Evolutionary conservation across 176 grass and related monocot species (phyloP).

Genomic region (Saccharum spontaneum): DNA sequence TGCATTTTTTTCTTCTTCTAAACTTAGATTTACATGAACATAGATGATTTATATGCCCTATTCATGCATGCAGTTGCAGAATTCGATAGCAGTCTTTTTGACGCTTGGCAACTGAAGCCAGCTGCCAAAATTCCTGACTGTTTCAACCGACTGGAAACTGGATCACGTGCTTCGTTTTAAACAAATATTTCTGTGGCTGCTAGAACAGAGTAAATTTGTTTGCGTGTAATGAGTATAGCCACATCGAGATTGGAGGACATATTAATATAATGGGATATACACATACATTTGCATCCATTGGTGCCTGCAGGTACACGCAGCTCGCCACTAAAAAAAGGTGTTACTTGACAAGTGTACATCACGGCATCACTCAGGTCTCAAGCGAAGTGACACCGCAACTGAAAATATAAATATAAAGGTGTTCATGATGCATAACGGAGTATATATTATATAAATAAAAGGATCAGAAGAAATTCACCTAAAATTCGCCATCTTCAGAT

Average conservation of each 20-base stretch:
- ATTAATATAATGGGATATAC: background rate
- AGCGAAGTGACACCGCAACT: background rate
- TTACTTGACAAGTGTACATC: background rate
- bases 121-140: background rate
- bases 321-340: background rate
- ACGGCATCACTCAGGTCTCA: background rate
- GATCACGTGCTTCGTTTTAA: background rate
- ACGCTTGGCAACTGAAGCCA: slow-evolving; percentile 4
- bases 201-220: background rate
- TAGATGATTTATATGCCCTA: too few relatives aligned
- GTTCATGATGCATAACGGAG: background rate
- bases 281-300: background rate
- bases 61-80: too few relatives aligned
- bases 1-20: too few relatives aligned
- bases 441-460: background rate
- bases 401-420: background rate
- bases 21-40: too few relatives aligned
- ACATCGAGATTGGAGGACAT: background rate
- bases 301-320: background rate
- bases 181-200: background rate
- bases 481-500: too few relatives aligned
- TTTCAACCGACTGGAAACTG: background rate
- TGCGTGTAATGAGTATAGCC: background rate
- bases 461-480: background rate
- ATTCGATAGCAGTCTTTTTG: background rate